Evolutionary conservation across 345 rosid species (phyloP).

Genomic region (Dimocarpus longan): DNA sequence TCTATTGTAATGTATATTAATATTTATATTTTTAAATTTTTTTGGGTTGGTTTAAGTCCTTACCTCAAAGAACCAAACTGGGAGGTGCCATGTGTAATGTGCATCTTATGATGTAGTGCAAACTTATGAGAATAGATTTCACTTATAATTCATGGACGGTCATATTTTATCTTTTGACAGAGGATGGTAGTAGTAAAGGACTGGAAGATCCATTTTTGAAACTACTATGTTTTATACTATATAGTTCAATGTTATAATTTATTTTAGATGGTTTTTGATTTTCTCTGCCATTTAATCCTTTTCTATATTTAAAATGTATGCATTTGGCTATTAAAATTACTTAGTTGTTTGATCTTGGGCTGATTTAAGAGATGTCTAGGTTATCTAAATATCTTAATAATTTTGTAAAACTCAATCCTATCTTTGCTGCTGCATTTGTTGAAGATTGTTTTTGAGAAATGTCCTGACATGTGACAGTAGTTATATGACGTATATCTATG

Average conservation of each 20-base stretch:
- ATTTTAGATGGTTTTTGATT: neutral
- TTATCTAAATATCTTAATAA: neutral
- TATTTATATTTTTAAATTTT: constrained; percentile 9
- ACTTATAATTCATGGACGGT: neutral
- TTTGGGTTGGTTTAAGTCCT: neutral
- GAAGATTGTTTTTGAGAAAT: constrained; percentile 17
- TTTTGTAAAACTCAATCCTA: constrained; percentile 6
- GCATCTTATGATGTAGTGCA: neutral
- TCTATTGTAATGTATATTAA: constrained; percentile 3
- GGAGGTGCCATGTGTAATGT: constrained; percentile 1
- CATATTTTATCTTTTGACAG: neutral
- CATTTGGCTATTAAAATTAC: neutral
- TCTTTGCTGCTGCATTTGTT: constrained; percentile 6
- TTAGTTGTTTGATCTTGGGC: neutral
- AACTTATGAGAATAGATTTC: neutral
- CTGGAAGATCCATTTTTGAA: neutral
- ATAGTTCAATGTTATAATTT: constrained; percentile 4
- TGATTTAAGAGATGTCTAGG: neutral
- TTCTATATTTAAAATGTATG: neutral
- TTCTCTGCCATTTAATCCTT: neutral
- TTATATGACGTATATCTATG: neutral
- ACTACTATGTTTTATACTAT: neutral
- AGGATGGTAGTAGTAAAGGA: neutral
- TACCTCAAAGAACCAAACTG: neutral
- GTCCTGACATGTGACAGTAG: neutral